phyloP scores from a whole-genome alignment of 129 eudicot genomes.

The Centella asiatica region DNA sequence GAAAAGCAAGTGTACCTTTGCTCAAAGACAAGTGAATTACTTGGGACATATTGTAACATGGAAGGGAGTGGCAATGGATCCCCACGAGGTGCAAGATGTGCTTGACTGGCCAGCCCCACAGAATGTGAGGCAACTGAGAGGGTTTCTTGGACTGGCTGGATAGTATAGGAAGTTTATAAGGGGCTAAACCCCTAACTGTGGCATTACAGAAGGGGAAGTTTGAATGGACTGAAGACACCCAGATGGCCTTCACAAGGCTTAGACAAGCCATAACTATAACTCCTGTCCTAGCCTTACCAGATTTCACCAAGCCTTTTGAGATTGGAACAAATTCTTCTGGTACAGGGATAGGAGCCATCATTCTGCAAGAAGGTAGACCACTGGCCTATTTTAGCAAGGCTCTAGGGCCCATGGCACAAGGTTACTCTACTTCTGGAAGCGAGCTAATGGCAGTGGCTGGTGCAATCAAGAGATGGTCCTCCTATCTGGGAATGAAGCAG shows the following conservation, averaged over 20 bases:
- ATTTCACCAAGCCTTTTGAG: background rate
- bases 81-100: background rate
- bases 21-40: background rate
- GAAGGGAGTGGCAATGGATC: background rate
- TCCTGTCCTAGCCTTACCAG: constrained; percentile 4
- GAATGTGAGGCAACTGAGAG: background rate
- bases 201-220: background rate
- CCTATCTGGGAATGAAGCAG: background rate
- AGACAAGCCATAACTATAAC: background rate
- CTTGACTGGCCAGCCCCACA: background rate
- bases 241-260: background rate
- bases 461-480: background rate
- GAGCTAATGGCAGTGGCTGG: background rate
- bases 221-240: background rate
- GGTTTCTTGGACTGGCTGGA: background rate
- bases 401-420: background rate
- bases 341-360: background rate
- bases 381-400: background rate
- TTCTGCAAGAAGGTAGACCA: background rate
- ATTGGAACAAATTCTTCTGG: constrained; percentile 6
- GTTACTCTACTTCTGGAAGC: background rate
- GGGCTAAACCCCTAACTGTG: background rate
- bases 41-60: background rate
- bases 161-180: background rate
- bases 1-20: background rate